Conservation (phyloP, 2,329 filamentous ascomycete species). For the Pyrenophora seminiperda region DNA sequence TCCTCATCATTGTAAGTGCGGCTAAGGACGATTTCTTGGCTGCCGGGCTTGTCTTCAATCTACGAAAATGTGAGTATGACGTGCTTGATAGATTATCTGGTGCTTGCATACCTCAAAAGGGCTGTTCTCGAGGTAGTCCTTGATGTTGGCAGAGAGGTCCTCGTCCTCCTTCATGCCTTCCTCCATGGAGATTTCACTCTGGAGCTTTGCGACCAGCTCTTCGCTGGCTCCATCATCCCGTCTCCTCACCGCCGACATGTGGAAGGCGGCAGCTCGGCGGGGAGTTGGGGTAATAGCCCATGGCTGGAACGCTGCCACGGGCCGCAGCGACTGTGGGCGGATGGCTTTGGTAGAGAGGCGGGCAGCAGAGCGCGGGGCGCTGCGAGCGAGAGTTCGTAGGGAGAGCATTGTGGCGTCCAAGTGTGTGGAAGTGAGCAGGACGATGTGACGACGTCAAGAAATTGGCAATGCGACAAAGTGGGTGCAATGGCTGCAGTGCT, state of each 20-base stretch:
- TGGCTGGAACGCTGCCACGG: conserved; percentile 42
- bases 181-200: conserved; percentile 65
- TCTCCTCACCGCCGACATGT: conserved; percentile 48
- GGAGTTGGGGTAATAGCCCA: conserved; percentile 39
- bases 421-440: conserved; percentile 3
- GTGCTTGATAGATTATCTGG: too few species aligned
- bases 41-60: conserved; percentile 76
- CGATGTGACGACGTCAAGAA: conserved; percentile 1
- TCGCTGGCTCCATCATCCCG: conserved; percentile 60
- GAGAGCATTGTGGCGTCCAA: conserved; percentile 49
- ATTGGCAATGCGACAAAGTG: conserved; percentile 13
- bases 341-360: conserved; percentile 49
- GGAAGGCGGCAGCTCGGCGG: conserved; percentile 50
- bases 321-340: conserved; percentile 47
- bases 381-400: conserved; percentile 53
- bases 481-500: conserved; percentile 5
- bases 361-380: conserved; percentile 50
- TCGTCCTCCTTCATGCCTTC: conserved; percentile 75
- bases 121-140: conserved; percentile 86
- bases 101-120: conserved; percentile 69
- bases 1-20: conserved; percentile 86
- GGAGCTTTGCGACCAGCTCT: conserved; percentile 84
- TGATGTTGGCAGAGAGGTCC: conserved; percentile 75
- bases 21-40: conserved; percentile 85
- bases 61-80: conserved; percentile 30